phyloP scores from a whole-genome alignment of 352 stramenopile species.

The Phytopythium ostracodes region DNA sequence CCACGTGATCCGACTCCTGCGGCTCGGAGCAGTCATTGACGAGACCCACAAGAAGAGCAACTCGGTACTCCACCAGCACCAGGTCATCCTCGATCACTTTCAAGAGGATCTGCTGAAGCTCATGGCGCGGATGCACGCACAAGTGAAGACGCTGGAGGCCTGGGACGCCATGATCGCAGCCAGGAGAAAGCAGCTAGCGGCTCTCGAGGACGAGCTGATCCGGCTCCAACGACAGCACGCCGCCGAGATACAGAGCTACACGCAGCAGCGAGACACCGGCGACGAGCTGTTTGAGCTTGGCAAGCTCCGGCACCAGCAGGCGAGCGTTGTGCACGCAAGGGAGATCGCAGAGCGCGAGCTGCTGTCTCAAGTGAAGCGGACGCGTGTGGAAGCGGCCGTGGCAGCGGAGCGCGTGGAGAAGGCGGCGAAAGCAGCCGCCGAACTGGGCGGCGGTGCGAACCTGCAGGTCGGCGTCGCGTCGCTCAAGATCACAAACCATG shows the following conservation, averaged over 20 bases:
- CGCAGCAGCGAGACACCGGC: conserved; percentile 55
- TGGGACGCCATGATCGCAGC: conserved; percentile 68
- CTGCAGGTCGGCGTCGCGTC: conserved; percentile 41
- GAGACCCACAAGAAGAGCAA: conserved; percentile 40
- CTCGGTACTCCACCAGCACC: conserved; percentile 32
- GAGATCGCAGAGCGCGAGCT: conserved; percentile 37
- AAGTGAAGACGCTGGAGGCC: conserved; percentile 58
- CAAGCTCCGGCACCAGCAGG: conserved; percentile 52
- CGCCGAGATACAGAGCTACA: conserved; percentile 55
- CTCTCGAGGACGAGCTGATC: conserved; percentile 51
- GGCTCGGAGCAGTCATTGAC: conserved; percentile 33
- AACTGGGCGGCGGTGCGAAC: conserved; percentile 21
- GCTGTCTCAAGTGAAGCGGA: conserved; percentile 33
- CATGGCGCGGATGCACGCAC: conserved; percentile 35
- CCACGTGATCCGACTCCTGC: conserved; percentile 49
- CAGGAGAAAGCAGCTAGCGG: conserved; percentile 50
- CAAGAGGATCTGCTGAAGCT: conserved; percentile 58
- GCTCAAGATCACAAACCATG: conserved; percentile 72
- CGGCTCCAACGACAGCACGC: conserved; percentile 53
- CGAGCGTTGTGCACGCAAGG: conserved; percentile 36
- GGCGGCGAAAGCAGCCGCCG: conserved; percentile 12
- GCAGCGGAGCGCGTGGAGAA: conserved; percentile 10
- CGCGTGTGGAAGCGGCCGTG: conserved; percentile 19
- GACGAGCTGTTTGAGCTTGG: conserved; percentile 62
- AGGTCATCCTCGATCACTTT: conserved; percentile 42